phyloP scores from a whole-genome alignment of 345 rosid genomes.

The Sisymbrium irio region DNA sequence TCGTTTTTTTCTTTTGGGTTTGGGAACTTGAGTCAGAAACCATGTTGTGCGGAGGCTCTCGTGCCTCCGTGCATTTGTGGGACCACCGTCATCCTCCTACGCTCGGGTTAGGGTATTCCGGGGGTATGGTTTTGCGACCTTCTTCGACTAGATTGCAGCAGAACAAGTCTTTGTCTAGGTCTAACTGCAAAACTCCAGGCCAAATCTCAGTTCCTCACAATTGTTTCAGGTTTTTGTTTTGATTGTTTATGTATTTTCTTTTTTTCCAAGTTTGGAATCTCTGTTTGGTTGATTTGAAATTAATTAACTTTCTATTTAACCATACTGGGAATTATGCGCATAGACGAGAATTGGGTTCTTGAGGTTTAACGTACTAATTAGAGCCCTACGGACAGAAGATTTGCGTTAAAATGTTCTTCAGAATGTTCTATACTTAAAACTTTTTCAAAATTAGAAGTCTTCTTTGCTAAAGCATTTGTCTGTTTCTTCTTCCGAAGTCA shows the following conservation, averaged over 20 bases:
- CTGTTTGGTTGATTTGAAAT: not conserved
- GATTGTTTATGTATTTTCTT: not conserved
- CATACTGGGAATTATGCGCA: not conserved
- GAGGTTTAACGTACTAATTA: not conserved
- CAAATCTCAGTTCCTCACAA: slow-evolving; percentile 41
- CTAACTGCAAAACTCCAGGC: slow-evolving; percentile 45
- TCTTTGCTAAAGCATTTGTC: slow-evolving; percentile 32
- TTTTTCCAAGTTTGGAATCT: not conserved
- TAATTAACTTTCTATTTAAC: not conserved
- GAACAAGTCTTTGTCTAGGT: slow-evolving; percentile 35
- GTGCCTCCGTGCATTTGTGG: slow-evolving; percentile 54
- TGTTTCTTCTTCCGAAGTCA: slow-evolving; percentile 46
- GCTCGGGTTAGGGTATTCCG: slow-evolving; percentile 39
- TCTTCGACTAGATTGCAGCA: slow-evolving; percentile 29
- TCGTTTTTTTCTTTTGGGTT: not conserved
- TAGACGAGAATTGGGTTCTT: not conserved
- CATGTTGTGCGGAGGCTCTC: slow-evolving; percentile 63
- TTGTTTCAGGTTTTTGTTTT: slow-evolving; percentile 45
- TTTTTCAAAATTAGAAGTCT: not conserved
- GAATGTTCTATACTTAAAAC: not conserved
- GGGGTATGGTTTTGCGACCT: slow-evolving; percentile 34
- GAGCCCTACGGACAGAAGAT: no score
- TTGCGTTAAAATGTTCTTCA: not conserved
- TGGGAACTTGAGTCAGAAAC: slow-evolving; percentile 6
- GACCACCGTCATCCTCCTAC: slow-evolving; percentile 26